Base-by-base conservation (phyloP, 345 rosid species). In the Citrus reticulata region DNA sequence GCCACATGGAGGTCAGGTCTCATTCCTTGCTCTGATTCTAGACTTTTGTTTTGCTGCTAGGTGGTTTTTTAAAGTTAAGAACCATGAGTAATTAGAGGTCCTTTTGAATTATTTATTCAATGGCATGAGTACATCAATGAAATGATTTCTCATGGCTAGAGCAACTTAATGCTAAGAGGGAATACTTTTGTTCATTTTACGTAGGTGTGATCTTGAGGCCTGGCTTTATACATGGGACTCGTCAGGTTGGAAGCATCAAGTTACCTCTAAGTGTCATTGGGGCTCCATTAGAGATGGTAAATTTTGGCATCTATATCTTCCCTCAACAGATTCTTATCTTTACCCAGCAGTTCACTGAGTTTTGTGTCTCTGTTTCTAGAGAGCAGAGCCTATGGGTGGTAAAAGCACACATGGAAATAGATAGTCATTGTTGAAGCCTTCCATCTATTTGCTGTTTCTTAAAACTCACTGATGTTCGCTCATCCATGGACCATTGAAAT, bases 171-270 rank as follows among this genome's bases (percentile, higher is more conserved):
- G 63, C 16, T 70, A 8, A 40, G 20, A 19, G 29, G 27, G 55
- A 63, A 42, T 27, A 6, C 59, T 63, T 27, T 63, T 75, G 25
- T 9, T 25, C 39, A 5, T 64, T 62, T 32, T 54, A 46, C 20
- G 25, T 84, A 91, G 92, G 94, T 30, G 78, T 84, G 61, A 77
- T 83, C 82, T 72, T 91, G 17, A 86, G 94, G 85, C 92, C 94
- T 57, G 94, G 94, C 75, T 91, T 91, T 85, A 87, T 89, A 74
- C 87, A 91, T 35, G 92, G 94, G 62, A 89, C 80, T 11, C 91
- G 92, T 54, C 85, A 49, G 70, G 85, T 86, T 14, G 92, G 91
- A 77, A 83, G 77, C 66, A 77, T 88, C 7, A 86, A 84, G 77
- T 74, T 89, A 73, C 91, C 91, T 54, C 85, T 88, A 58, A 84